Evolutionary conservation across 1,284 basidiomycete species (phyloP), one percentile per base, ranked within the genome.

Genomic region (Cryptococcus hybrid): DNA sequence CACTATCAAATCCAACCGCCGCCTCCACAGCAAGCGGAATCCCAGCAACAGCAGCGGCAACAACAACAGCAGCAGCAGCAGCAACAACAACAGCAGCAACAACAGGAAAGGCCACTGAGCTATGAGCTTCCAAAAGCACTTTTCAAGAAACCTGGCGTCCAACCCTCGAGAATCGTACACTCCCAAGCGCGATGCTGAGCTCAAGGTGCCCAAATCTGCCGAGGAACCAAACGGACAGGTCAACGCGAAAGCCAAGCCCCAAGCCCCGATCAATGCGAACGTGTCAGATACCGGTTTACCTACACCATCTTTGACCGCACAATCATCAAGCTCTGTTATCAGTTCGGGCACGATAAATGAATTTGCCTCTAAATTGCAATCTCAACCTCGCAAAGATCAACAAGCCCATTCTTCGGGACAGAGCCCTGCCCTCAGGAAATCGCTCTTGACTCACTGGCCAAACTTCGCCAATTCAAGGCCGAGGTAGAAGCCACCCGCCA

Each of bases 391-490:
- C 6, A 45, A 24, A 42, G n/a, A 42, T 42, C 40, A n/a, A 42
- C n/a, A 42, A n/a, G n/a, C n/a, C n/a, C n/a, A n/a, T n/a, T n/a
- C n/a, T n/a, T n/a, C n/a, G n/a, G n/a, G n/a, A n/a, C 47, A 30
- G 30, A 48, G 35, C 49, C 39, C 47, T 5, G 30, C 30, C n/a
- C 36, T 38, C 49, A 51, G 44, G 18, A 15, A 52, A 12, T n/a
- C 15, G 34, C 51, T 3, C 56, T 63, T 13, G 56, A 59, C 36
- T 63, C 61, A 11, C 47, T 63, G 5, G 61, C 48, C 24, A 63
- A 58, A 44, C 48, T 63, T 13, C 46, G 54, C 15, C 56, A 58
- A 47, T 63, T 63, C 59, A 63, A 63, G 52, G 58, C 56, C 40
- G 61, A 63, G 45, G 56, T 63, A 15, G 58, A 58, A 50, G 61